Base-by-base conservation (phyloP, 371 early-diverging fungal species). In the Rhizopus arrhizus region DNA sequence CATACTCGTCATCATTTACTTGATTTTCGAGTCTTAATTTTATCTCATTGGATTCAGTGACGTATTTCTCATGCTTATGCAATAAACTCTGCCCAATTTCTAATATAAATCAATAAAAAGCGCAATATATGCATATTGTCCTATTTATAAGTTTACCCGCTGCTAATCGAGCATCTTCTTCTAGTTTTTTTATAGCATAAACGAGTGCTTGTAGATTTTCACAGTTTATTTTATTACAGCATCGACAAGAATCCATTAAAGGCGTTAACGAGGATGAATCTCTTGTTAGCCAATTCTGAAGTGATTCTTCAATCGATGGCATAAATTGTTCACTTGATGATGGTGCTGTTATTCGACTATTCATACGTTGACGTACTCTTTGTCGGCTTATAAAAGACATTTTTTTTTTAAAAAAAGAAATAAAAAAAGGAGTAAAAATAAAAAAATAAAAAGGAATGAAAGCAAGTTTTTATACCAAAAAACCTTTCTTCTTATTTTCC, bases 61-160 rank as follows among this genome's bases (percentile, higher is more conserved):
- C 68, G 55, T 58, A 68, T 11, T 64, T 50, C 48, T 80, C 80
- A 69, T 80, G 77, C 56, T 76, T 76, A 16, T 75, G 60, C 34
- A 80, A 56, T 32, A 80, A 54, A 49, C 75, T 70, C 54, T 80
- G 80, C 28, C 80, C 80, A 45, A 80, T 80, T 56, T 74, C 80
- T 69, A 50, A 33, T 22, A 13, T 50, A 29, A 43, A n/a, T 5
- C 8, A 43, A 43, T 13, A 43, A 43, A 58, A 42, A 58, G 31
- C 9, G 29, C 40, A 45, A 53, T 13, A 53, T 5, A 40, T 12
- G 15, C 9, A 35, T 42, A 7, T 43, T 28, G 31, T 2, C 40
- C 46, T 43, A 34, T 66, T 22, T 41, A 22, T 53, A 15, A 38
- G 47, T 57, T 61, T 76, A 76, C 80, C 80, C 47, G 80, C 80